Evolutionary conservation across 352 stramenopile species (phyloP), one percentile per base, ranked within the genome.

Genomic region (Ophiocytium majus): DNA sequence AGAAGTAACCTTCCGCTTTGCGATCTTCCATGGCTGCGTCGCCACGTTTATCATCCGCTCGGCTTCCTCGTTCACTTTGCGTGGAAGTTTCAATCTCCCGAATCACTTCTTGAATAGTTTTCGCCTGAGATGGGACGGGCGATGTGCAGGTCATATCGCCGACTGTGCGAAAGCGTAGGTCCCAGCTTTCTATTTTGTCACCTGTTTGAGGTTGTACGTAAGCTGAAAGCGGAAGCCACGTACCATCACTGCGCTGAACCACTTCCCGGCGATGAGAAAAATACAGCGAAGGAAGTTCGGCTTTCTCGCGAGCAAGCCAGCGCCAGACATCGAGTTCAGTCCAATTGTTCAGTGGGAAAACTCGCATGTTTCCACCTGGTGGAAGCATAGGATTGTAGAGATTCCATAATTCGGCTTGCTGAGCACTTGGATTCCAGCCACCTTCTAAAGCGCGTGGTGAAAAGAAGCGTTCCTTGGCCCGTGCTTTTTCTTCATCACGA

Each of bases 121-220:
- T n/a, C 57, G 57, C 57, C 28, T 71, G 19, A 71, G 19, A 23
- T 71, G 23, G 19, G 28, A 71, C 57, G 23, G 57, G 19, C 23
- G 57, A 23, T 23, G 57, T 71, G 57, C 57, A 71, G 57, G 57
- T 71, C 57, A 71, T 71, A 71, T 71, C 57, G 28, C 57, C 57
- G 28, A 71, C 57, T 23, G 57, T 71, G 28, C 57, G 57, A 71
- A 23, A 71, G 23, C 57, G 23, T 23, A 71, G 19, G 28, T 71
- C 57, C 28, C 19, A 23, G 23, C 28, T 28, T 71, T 71, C 57
- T 23, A 71, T 71, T 71, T 71, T 28, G n/a, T n/a, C n/a, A n/a
- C n/a, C n/a, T n/a, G n/a, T n/a, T n/a, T n/a, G n/a, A n/a, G n/a
- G n/a, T n/a, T n/a, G n/a, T 28, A 71, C 57, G 28, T 23, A 71